phyloP scores from a whole-genome alignment of 1,284 basidiomycete species.

The Cryptococcus sp. region DNA sequence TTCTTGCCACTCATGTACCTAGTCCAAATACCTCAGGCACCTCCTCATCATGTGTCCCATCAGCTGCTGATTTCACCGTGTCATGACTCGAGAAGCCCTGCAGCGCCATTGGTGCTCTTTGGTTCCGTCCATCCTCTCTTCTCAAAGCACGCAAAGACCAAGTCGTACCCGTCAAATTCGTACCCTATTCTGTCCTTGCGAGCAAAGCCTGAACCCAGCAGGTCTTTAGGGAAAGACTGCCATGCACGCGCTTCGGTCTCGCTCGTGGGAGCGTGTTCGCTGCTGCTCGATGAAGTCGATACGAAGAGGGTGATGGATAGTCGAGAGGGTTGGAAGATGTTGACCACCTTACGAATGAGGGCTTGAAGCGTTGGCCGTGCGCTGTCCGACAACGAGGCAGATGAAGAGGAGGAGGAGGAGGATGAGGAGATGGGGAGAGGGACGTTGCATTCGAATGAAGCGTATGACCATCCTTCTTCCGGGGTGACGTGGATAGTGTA shows the following conservation, averaged over 20 bases:
- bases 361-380: slow-evolving; percentile 66
- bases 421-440: slow-evolving; percentile 59
- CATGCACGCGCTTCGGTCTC: slow-evolving; percentile 37
- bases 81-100: background rate
- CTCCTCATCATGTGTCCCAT: background rate
- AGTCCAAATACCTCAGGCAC: background rate
- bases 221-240: slow-evolving; percentile 40
- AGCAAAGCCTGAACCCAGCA: slow-evolving; percentile 52
- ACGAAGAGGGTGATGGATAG: slow-evolving; percentile 91
- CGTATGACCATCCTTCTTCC: slow-evolving; percentile 95
- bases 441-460: slow-evolving; percentile 98
- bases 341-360: slow-evolving; percentile 82
- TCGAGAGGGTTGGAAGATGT: slow-evolving; percentile 88
- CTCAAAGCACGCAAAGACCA: slow-evolving; percentile 90
- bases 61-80: background rate
- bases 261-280: slow-evolving; percentile 54
- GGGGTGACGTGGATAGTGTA: slow-evolving; percentile 99
- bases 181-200: slow-evolving; percentile 97
- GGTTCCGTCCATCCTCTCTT: slow-evolving; percentile 49
- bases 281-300: slow-evolving; percentile 63
- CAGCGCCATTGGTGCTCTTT: slow-evolving; percentile 2
- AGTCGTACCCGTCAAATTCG: slow-evolving; percentile 93
- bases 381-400: background rate
- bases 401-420: slow-evolving; percentile 4
- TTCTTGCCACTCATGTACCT: too few species aligned